These are phyloP conservation scores for Entomortierella lignicola DNA, from an alignment of 192 early-diverging fungal genomes.

Conservation along the genomic window DNA sequence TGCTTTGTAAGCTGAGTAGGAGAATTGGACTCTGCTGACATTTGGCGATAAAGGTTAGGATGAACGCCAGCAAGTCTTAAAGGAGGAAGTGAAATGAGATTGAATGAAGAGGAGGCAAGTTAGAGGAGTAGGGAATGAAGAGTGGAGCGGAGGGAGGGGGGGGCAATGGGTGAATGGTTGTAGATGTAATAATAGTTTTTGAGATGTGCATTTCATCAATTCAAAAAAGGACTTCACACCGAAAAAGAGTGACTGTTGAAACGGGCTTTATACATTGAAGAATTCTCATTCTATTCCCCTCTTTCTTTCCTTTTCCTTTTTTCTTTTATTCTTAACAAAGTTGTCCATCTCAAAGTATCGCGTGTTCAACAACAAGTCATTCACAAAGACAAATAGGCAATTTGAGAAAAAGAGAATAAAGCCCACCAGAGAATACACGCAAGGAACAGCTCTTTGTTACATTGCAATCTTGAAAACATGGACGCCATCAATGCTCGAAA, in stretches of 20 bases:
- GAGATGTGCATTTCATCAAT: too few species aligned
- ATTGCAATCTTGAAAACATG: constrained; percentile 30
- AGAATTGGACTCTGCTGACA: not conserved
- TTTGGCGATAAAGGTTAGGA: not conserved
- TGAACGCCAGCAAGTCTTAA: not conserved
- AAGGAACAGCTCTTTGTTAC: too few species aligned
- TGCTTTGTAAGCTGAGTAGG: not conserved
- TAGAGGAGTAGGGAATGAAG: too few species aligned
- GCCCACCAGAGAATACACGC: too few species aligned
- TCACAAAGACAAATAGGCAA: too few species aligned
- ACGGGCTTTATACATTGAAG: too few species aligned
- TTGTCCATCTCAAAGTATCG: too few species aligned
- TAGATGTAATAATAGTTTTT: too few species aligned
- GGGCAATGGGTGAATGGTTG: too few species aligned
- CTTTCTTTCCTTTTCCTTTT: not conserved
- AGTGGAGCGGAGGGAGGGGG: not conserved
- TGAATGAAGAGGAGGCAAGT: not conserved
- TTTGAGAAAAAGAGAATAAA: too few species aligned
- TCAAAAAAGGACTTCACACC: too few species aligned
- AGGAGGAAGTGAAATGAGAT: not conserved
- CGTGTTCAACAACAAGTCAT: too few species aligned
- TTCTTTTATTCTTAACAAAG: not conserved
- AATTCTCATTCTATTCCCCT: not conserved
- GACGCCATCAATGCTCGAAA: constrained; percentile 63
- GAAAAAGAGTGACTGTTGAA: not conserved